Evolutionary conservation across 441 rosid genomes (phyloP), one percentile per base, ranked within the genome.

Genomic region (Geranium incanum): DNA sequence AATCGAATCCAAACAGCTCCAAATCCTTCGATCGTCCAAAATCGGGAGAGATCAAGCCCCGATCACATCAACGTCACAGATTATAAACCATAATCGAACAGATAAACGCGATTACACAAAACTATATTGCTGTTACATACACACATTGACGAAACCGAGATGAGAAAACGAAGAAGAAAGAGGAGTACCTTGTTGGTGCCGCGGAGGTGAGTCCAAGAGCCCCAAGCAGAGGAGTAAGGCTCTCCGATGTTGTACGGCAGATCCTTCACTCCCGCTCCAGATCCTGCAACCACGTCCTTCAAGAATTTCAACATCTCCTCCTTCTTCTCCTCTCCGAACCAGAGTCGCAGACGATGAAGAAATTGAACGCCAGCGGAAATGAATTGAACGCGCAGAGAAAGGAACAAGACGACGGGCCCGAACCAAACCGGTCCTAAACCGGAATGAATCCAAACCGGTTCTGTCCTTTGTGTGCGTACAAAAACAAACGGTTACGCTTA

Each of bases 201-300:
- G 43, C 90, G 95, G 74, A 79, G 86, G 82, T 95, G 99, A 74
- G 89, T 79, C 98, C 99, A 95, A 19, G 96, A 92, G 71, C 95
- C 97, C 98, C 98, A 95, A 68, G 98, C 89, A 60, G 96, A 81
- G 71, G 94, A 85, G 66, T 85, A 92, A 79, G 97, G 96, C 52
- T 89, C 98, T 71, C 94, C 96, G 45, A 95, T 87, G 80, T 84
- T 85, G 77, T 92, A 95, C 52, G 99, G 99, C 36, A 95, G 93
- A 90, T 95, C 96, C 82, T 90, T 95, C 21, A 89, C 81, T 16
- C 97, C 99, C 16, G 99, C 69, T 5, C 94, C 97, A 76, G 99
- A 95, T 89, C 98, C 99, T 66, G 70, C 93, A 39, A 92, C 99
- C 69, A 90, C 99, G 76, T 86, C 97, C 67, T 95, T 92, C 78